phyloP scores from a whole-genome alignment of 164 flowering plant genomes.

The Malania oleifera region DNA sequence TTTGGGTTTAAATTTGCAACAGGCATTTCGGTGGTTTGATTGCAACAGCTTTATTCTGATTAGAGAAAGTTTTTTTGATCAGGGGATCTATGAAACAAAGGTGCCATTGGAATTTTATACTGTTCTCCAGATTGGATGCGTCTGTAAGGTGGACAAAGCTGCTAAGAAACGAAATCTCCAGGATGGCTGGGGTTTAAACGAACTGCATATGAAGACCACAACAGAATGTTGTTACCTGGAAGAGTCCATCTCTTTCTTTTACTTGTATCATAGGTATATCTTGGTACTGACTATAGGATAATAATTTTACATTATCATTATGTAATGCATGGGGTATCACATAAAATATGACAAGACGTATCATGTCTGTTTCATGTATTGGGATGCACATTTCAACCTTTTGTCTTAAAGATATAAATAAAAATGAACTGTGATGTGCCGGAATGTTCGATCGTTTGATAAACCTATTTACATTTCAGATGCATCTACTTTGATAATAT shows the following conservation, averaged over 20 bases:
- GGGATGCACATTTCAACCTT: too few relatives aligned
- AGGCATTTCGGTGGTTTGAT: neutral
- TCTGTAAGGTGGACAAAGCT: slow-evolving; percentile 82
- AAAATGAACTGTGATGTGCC: too few relatives aligned
- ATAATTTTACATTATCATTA: too few relatives aligned
- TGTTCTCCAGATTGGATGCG: slow-evolving; percentile 86
- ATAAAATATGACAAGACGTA: too few relatives aligned
- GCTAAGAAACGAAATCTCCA: slow-evolving; percentile 57
- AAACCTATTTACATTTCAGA: too few relatives aligned
- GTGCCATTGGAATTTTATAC: slow-evolving; percentile 74
- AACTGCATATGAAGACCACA: slow-evolving; percentile 97
- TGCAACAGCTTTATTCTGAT: neutral
- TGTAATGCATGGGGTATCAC: neutral
- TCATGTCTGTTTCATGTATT: too few relatives aligned
- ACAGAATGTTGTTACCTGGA: slow-evolving; percentile 90
- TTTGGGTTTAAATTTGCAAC: too few relatives aligned
- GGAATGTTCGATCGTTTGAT: too few relatives aligned
- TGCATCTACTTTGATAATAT: too few relatives aligned
- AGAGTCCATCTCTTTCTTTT: slow-evolving; percentile 67
- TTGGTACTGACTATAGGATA: too few relatives aligned
- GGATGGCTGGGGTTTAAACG: slow-evolving; percentile 72
- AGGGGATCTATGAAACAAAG: slow-evolving; percentile 96
- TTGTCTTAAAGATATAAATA: too few relatives aligned
- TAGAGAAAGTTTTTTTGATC: slow-evolving; percentile 9
- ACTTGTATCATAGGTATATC: slow-evolving; percentile 86